Conservation (phyloP, 176 grass and related monocot species). For the Saccharum spontaneum region DNA sequence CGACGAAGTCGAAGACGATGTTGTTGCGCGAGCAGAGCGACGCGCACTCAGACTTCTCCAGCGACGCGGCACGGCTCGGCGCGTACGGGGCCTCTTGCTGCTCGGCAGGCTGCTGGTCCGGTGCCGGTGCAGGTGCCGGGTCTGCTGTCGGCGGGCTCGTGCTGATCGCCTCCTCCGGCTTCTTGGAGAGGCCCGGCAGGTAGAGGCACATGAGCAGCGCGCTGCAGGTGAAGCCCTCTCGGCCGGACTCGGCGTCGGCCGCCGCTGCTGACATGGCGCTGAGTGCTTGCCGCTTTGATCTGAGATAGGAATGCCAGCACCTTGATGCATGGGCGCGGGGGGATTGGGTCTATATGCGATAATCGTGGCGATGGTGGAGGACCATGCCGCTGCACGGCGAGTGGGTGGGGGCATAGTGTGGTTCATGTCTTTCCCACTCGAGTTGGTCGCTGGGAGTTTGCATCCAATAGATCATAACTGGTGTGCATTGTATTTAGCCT, state of each 20-base stretch:
- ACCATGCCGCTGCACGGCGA: constrained; percentile 12
- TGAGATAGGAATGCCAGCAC: neutral
- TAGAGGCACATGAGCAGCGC: constrained; percentile 46
- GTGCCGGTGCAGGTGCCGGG: neutral
- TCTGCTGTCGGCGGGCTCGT: neutral
- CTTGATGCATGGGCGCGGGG: neutral
- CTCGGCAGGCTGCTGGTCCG: neutral
- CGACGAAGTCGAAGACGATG: constrained; percentile 47
- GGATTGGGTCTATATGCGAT: neutral
- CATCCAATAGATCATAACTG: neutral
- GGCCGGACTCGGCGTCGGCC: constrained; percentile 16
- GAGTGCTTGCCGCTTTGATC: constrained; percentile 13
- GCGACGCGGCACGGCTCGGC: constrained; percentile 3
- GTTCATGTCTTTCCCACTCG: constrained; percentile 16
- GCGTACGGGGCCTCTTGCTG: neutral
- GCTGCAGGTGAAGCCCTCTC: constrained; percentile 39
- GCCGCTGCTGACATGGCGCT: constrained; percentile 28
- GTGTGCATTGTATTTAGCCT: neutral
- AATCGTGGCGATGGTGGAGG: constrained; percentile 28
- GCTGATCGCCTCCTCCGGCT: neutral
- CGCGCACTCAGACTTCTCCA: constrained; percentile 36
- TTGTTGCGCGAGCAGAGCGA: constrained; percentile 45
- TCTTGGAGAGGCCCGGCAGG: constrained; percentile 39
- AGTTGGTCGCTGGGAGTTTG: constrained; percentile 23
- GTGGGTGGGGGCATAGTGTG: constrained; percentile 26